These are phyloP conservation scores for Echinosophora koreensis DNA, from an alignment of 306 rosid species.

Conservation along the genomic window DNA sequence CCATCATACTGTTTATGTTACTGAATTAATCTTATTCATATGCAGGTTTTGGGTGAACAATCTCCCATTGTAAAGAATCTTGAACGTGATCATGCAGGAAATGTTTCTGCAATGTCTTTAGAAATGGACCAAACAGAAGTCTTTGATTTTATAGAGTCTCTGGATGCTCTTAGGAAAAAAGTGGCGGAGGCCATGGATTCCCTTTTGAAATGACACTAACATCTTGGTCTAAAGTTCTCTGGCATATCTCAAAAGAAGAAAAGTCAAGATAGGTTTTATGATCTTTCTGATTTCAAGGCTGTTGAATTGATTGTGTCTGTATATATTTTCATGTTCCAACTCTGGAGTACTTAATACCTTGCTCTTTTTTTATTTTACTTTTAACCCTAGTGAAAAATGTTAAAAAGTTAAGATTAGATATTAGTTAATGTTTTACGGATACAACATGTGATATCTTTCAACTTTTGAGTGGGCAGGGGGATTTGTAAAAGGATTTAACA, in stretches of 20 bases:
- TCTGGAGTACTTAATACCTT: background rate
- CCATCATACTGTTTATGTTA: conserved; percentile 20
- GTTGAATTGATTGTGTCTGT: background rate
- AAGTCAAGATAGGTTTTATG: conserved; percentile 27
- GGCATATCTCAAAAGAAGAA: background rate
- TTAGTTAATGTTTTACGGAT: too few relatives aligned
- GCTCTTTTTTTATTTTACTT: background rate
- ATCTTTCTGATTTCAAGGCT: background rate
- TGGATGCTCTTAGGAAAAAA: conserved; percentile 49
- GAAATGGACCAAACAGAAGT: conserved; percentile 57
- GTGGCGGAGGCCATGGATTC: conserved; percentile 52
- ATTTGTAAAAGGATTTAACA: too few relatives aligned
- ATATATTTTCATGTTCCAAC: background rate
- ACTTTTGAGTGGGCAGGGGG: too few relatives aligned
- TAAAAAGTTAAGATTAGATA: too few relatives aligned
- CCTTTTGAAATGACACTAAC: conserved; percentile 38
- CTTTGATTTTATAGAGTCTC: conserved; percentile 50
- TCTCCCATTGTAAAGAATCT: conserved; percentile 49
- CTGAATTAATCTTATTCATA: conserved; percentile 32
- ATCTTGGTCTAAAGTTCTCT: conserved; percentile 21
- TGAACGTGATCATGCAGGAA: conserved; percentile 53
- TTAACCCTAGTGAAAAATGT: background rate
- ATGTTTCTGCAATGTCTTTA: conserved; percentile 52
- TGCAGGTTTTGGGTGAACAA: conserved; percentile 58
- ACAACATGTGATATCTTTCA: too few relatives aligned